Percentiles rank a stretch among this genome's conserved stretches.
Evolutionary conservation across 805 yeast species (phyloP).

Genomic region (Candida stauntonica): DNA sequence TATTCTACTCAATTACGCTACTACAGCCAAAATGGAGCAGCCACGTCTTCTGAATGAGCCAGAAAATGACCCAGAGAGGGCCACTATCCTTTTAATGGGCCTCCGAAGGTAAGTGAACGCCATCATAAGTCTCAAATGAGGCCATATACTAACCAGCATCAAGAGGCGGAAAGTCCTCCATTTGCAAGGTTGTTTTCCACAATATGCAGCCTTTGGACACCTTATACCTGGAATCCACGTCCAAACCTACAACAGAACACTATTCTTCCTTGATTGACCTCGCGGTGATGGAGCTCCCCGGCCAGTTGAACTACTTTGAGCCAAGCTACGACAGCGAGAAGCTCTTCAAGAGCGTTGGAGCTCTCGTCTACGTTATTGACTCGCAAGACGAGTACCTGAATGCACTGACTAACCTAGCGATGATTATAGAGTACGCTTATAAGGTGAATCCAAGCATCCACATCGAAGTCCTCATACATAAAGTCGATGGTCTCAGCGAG

Average conservation of each 20-base stretch:
- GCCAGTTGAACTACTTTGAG: constrained; percentile 85
- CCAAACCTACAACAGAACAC: constrained; percentile 82
- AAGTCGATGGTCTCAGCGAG: constrained; percentile 91
- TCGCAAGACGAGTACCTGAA: constrained; percentile 92
- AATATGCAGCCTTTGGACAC: constrained; percentile 96
- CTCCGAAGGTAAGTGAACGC: constrained; percentile 48
- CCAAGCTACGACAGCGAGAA: constrained; percentile 77
- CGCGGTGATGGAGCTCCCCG: constrained; percentile 91
- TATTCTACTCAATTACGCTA: neutral
- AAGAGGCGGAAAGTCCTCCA: constrained; percentile 95
- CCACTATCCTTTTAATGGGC: constrained; percentile 87
- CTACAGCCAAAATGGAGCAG: constrained; percentile 7
- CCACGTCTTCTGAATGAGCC: constrained; percentile 15
- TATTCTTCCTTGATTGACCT: constrained; percentile 81
- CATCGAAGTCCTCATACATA: constrained; percentile 90
- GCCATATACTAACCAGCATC: too few relatives aligned
- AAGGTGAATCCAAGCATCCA: constrained; percentile 79
- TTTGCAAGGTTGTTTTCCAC: constrained; percentile 92
- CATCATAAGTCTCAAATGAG: constrained; percentile 10
- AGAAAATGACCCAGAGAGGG: constrained; percentile 52
- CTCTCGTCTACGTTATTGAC: constrained; percentile 91
- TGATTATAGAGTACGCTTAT: constrained; percentile 83
- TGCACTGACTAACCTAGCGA: constrained; percentile 83
- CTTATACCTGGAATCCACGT: constrained; percentile 81
- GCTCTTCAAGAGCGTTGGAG: constrained; percentile 78